Evolutionary conservation across 108 stramenopile species (phyloP).

Genomic region (Cyclostephanos invisitatus): DNA sequence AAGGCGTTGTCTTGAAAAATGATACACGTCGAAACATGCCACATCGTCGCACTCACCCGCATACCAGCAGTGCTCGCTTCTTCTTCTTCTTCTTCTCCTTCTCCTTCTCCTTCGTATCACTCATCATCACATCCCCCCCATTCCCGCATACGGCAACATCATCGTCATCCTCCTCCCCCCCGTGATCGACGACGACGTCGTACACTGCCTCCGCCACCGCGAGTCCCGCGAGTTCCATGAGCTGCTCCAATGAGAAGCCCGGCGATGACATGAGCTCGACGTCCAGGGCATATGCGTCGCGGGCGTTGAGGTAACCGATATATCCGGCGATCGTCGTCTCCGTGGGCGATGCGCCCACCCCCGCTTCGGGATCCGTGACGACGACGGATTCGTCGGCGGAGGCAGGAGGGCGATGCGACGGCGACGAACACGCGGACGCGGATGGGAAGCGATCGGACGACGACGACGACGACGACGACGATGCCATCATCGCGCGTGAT

Average conservation of each 20-base stretch:
- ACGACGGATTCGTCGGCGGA: too few species aligned
- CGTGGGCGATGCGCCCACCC: too few species aligned
- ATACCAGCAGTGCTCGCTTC: slow-evolving; percentile 52
- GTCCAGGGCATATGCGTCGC: slow-evolving; percentile 87
- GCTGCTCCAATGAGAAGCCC: slow-evolving; percentile 94
- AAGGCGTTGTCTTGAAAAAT: too few species aligned
- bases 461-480: too few species aligned
- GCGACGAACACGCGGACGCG: too few species aligned
- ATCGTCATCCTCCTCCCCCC: not conserved
- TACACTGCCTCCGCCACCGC: slow-evolving; percentile 91
- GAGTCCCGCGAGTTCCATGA: slow-evolving; percentile 99
- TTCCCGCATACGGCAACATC: not conserved
- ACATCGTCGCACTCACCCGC: slow-evolving; percentile 53
- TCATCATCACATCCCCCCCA: not conserved
- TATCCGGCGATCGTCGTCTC: slow-evolving; percentile 56
- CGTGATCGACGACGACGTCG: slow-evolving; percentile 29
- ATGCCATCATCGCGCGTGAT: too few species aligned
- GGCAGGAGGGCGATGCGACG: too few species aligned
- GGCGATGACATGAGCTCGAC: slow-evolving; percentile 92
- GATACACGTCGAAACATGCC: not conserved
- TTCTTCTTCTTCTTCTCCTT: slow-evolving; percentile 22
- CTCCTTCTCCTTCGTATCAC: not conserved
- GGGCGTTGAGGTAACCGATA: slow-evolving; percentile 53
- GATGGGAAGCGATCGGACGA: too few species aligned
- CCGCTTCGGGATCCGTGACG: too few species aligned